Evolutionary conservation across 1,139 yeast genomes (phyloP).

Genomic region (Zygotorulaspora mrakii): DNA sequence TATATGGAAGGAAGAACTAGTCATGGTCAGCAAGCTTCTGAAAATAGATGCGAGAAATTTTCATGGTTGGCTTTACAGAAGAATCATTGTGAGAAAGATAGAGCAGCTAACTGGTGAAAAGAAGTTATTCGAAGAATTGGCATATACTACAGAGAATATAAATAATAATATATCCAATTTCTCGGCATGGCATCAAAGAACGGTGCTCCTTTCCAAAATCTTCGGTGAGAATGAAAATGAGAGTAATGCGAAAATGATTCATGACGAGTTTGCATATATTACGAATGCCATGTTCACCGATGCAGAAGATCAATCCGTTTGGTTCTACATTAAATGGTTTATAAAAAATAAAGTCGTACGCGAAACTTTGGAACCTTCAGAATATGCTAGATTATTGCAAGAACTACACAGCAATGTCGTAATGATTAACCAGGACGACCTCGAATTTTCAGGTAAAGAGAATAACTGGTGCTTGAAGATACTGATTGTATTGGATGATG

Average conservation of each 20-base stretch:
- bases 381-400: constrained; percentile 38
- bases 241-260: constrained; percentile 40
- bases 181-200: constrained; percentile 94
- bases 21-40: constrained; percentile 63
- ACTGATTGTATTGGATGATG: constrained; percentile 44
- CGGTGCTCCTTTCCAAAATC: constrained; percentile 59
- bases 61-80: constrained; percentile 95
- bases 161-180: constrained; percentile 83
- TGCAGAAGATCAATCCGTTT: constrained; percentile 88
- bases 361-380: constrained; percentile 29
- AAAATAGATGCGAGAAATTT: constrained; percentile 75
- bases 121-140: constrained; percentile 52
- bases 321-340: constrained; percentile 88
- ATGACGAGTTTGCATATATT: constrained; percentile 61
- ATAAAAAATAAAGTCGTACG: constrained; percentile 48
- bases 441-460: constrained; percentile 54
- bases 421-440: constrained; percentile 59
- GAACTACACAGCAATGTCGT: constrained; percentile 42
- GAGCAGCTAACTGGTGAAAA: constrained; percentile 40
- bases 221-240: constrained; percentile 36
- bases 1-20: constrained; percentile 68
- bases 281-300: constrained; percentile 89
- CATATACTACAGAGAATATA: constrained; percentile 73
- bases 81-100: constrained; percentile 58
- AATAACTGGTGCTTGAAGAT: constrained; percentile 69